Evolutionary conservation across 2,329 filamentous ascomycete genomes (phyloP).

Genomic region (Trichophyton verrucosum): DNA sequence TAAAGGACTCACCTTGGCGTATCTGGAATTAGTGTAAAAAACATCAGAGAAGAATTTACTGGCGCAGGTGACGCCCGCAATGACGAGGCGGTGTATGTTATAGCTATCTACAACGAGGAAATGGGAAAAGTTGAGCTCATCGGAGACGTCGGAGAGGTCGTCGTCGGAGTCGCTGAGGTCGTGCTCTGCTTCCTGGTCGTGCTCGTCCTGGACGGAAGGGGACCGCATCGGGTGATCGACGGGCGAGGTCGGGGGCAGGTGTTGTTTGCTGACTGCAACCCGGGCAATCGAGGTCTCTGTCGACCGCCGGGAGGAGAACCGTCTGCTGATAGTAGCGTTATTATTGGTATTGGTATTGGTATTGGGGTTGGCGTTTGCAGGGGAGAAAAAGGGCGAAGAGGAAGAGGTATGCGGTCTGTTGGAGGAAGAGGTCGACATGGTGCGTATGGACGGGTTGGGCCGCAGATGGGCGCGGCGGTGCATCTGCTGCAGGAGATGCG

Average conservation of each 20-base stretch:
- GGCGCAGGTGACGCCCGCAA: conserved; percentile 91
- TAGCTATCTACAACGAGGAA: conserved; percentile 97
- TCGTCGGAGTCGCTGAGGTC: conserved; percentile 14
- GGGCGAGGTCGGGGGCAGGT: neutral
- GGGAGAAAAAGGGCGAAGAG: conserved; percentile 13
- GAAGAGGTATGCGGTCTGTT: conserved; percentile 12
- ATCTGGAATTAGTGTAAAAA: conserved; percentile 98
- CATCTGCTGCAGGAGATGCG: conserved; percentile 56
- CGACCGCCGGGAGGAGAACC: conserved; percentile 11
- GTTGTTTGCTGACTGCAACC: neutral
- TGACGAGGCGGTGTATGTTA: conserved; percentile 94
- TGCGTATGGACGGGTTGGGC: conserved; percentile 11
- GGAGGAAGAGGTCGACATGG: conserved; percentile 12
- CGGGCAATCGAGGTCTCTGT: neutral
- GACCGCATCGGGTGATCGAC: neutral
- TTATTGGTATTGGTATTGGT: no score
- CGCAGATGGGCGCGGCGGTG: conserved; percentile 23
- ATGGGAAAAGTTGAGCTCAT: conserved; percentile 47
- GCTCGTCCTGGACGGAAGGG: conserved; percentile 5
- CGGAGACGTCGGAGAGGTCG: conserved; percentile 15
- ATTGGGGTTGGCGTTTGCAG: conserved; percentile 10
- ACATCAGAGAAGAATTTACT: conserved; percentile 99
- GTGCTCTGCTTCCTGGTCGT: neutral
- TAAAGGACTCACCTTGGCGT: conserved; percentile 75
- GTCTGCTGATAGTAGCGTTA: conserved; percentile 3